Evolutionary conservation across 371 early-diverging fungal species (phyloP), one percentile per base, ranked within the genome.

Genomic region (Mortierella sp.): DNA sequence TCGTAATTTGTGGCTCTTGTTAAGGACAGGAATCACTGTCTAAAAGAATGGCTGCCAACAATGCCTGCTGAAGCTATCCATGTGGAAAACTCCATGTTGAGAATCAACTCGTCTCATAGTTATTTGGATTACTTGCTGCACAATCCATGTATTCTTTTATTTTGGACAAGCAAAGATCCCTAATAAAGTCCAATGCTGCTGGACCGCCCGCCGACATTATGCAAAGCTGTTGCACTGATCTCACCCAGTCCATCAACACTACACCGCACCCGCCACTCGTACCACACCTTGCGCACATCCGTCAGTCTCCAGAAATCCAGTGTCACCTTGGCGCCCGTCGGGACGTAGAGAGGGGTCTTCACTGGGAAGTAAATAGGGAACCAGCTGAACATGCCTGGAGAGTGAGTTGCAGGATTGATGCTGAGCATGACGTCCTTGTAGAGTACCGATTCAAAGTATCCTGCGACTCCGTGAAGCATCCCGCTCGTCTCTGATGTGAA

Each of bases 311-410:
- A 98, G 78, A 98, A 93, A 75, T 95, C 92, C n/a, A 96, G 84
- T 5, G 90, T 89, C 0, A 98, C 87, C 3, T 75, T 78, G 3
- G 93, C 85, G 8, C 91, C 93, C 8, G 87, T 81, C 16, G 92
- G 91, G 9, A 95, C 90, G 75, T 91, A 90, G 26, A 98, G 72
- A 2, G 98, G 98, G 4, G 87, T 90, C 89, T 91, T 89, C 69
- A 98, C 57, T 5, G 98, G 99, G 87, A 99, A 98, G 82, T 92
- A 98, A 72, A 99, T 95, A 0, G 99, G 98, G 88, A 99, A 99
- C 99, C 99, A 99, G 80, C 96, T 96, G 80, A 96, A 95, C 99
- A 99, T 98, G 4, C 91, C 96, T 13, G 95, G 93, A 0, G 98
- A 95, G 81, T 98, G 97, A 0, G 95, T 95, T 9, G 81, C 80